Evolutionary conservation across 345 rosid genomes (phyloP).

Genomic region (Adansonia digitata): DNA sequence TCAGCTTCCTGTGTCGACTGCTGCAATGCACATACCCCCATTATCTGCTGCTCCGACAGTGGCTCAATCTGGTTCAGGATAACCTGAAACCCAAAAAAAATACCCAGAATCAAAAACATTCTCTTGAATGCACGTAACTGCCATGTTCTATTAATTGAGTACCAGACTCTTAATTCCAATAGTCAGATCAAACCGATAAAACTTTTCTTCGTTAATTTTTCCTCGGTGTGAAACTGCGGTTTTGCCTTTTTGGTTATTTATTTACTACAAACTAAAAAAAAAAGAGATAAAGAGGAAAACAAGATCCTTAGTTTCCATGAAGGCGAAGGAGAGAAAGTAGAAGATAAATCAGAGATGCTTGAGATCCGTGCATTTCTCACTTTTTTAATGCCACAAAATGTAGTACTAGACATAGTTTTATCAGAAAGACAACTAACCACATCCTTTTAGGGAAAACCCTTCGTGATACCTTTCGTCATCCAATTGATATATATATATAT

Average conservation of each 20-base stretch:
- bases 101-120: background rate
- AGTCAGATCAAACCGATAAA: too few species aligned
- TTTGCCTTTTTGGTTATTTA: slow-evolving; percentile 3
- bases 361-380: slow-evolving; percentile 22
- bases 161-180: too few species aligned
- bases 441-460: slow-evolving; percentile 39
- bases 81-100: slow-evolving; percentile 33
- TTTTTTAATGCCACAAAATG: slow-evolving; percentile 23
- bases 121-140: too few species aligned
- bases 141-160: too few species aligned
- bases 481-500: slow-evolving; percentile 14
- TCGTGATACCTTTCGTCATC: slow-evolving; percentile 30
- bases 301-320: slow-evolving; percentile 10
- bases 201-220: background rate
- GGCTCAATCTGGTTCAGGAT: slow-evolving; percentile 72
- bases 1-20: slow-evolving; percentile 89
- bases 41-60: slow-evolving; percentile 77
- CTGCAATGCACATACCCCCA: slow-evolving; percentile 84
- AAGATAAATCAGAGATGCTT: background rate
- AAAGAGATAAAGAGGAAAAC: slow-evolving; percentile 23
- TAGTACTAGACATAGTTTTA: slow-evolving; percentile 49
- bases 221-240: background rate
- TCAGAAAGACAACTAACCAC: slow-evolving; percentile 46
- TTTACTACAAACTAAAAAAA: slow-evolving; percentile 29
- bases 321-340: slow-evolving; percentile 18